phyloP scores from a whole-genome alignment of 2,329 filamentous ascomycete species.

The Colletotrichum zoysiae region DNA sequence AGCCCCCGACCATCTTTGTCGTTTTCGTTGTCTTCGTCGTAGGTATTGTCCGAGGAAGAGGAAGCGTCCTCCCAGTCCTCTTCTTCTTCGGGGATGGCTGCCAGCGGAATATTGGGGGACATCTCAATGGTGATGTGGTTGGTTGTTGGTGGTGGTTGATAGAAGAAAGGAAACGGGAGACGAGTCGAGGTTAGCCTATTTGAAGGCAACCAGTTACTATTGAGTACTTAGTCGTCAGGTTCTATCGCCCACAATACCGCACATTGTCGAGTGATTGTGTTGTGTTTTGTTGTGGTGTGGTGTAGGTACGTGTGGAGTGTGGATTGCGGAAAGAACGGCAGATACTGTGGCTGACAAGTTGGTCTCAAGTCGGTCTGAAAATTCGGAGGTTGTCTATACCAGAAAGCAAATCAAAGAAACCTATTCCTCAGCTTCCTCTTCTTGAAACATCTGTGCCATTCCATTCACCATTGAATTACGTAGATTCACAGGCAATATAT shows the following conservation, averaged over 20 bases:
- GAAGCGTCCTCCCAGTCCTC: slow-evolving; percentile 18
- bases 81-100: slow-evolving; percentile 15
- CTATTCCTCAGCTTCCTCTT: background rate
- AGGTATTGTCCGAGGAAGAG: slow-evolving; percentile 13
- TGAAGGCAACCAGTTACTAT: background rate
- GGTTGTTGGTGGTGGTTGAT: background rate
- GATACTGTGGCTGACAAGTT: background rate
- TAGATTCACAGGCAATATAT: background rate
- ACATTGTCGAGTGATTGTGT: no score
- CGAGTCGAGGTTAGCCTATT: background rate
- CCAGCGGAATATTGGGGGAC: background rate
- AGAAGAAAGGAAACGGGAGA: background rate
- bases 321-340: background rate
- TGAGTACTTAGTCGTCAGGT: background rate
- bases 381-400: background rate
- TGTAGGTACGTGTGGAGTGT: background rate
- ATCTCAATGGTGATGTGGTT: slow-evolving; percentile 4
- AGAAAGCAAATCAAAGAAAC: no score
- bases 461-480: no score
- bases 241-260: background rate
- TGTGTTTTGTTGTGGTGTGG: background rate
- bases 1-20: background rate
- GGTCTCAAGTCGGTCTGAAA: background rate
- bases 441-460: background rate
- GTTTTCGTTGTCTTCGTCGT: background rate